Percentiles rank a stretch among this genome's conserved stretches.
Evolutionary conservation across 352 stramenopile species (phyloP).

Genomic region (Globisporangium yorkense): DNA sequence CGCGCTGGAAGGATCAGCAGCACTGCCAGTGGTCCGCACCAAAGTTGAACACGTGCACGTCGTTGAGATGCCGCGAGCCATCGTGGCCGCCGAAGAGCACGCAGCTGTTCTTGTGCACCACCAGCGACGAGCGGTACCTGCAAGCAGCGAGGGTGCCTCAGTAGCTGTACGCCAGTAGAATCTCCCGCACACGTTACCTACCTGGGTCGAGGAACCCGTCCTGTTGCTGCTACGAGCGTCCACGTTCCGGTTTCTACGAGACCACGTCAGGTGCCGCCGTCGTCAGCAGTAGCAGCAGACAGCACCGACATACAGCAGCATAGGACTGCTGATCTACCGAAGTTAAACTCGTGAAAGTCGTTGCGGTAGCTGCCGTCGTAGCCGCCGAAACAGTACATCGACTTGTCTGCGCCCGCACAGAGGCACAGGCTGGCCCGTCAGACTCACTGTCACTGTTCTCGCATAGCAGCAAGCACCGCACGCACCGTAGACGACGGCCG

Average conservation of each 20-base stretch:
- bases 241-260: constrained; percentile 67
- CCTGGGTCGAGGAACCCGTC: constrained; percentile 62
- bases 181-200: constrained; percentile 8
- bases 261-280: neutral
- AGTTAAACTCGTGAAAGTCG: constrained; percentile 97
- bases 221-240: constrained; percentile 76
- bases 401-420: constrained; percentile 42
- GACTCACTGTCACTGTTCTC: neutral
- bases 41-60: constrained; percentile 97
- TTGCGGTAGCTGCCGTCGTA: constrained; percentile 95
- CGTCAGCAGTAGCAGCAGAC: neutral
- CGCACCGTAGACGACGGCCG: constrained; percentile 85
- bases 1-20: neutral
- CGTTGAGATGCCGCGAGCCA: constrained; percentile 95
- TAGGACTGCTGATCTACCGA: constrained; percentile 30
- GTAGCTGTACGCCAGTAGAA: neutral
- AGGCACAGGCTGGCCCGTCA: neutral
- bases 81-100: constrained; percentile 97
- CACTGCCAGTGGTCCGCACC: constrained; percentile 18
- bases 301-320: neutral
- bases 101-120: constrained; percentile 91
- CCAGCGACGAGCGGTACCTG: constrained; percentile 87
- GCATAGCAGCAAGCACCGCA: neutral
- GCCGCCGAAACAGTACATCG: constrained; percentile 89
- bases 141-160: neutral